Conservation (phyloP, 805 yeast genomes). For the Candida ficus region DNA sequence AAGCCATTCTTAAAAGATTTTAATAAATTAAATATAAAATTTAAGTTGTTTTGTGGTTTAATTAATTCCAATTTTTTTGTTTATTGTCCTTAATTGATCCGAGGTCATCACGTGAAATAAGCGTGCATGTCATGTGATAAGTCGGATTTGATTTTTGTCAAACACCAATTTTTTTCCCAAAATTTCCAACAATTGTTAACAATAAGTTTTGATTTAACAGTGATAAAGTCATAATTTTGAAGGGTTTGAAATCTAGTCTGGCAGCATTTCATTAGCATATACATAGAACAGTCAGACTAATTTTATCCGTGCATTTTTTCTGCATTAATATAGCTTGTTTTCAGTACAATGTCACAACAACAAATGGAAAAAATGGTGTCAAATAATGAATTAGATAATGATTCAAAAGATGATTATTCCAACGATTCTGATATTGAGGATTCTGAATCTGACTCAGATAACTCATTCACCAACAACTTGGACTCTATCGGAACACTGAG, state of each 20-base stretch:
- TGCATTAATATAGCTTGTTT: too few species aligned
- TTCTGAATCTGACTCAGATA: slow-evolving; percentile 20
- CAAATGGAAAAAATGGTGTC: slow-evolving; percentile 1
- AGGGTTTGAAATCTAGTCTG: neutral
- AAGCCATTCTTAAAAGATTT: slow-evolving; percentile 42
- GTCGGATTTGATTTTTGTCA: too few species aligned
- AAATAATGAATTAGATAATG: neutral
- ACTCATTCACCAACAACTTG: slow-evolving; percentile 40
- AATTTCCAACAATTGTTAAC: too few species aligned
- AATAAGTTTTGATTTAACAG: too few species aligned
- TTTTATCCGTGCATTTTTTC: too few species aligned
- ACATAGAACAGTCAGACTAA: too few species aligned
- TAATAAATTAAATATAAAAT: neutral
- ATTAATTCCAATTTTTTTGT: neutral
- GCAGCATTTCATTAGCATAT: too few species aligned
- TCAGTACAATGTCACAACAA: too few species aligned
- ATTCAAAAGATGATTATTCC: slow-evolving; percentile 3
- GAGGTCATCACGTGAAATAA: too few species aligned
- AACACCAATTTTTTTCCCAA: too few species aligned
- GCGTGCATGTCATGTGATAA: too few species aligned
- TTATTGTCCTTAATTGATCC: too few species aligned
- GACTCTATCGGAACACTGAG: slow-evolving; percentile 47
- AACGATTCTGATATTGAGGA: slow-evolving; percentile 10
- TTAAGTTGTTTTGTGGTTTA: neutral
- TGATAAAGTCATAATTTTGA: neutral